A percentile compares a stretch with the other conserved stretches of the same genome.
Conservation (phyloP, 2,329 filamentous ascomycete genomes). For the Metarhizium sp. region DNA sequence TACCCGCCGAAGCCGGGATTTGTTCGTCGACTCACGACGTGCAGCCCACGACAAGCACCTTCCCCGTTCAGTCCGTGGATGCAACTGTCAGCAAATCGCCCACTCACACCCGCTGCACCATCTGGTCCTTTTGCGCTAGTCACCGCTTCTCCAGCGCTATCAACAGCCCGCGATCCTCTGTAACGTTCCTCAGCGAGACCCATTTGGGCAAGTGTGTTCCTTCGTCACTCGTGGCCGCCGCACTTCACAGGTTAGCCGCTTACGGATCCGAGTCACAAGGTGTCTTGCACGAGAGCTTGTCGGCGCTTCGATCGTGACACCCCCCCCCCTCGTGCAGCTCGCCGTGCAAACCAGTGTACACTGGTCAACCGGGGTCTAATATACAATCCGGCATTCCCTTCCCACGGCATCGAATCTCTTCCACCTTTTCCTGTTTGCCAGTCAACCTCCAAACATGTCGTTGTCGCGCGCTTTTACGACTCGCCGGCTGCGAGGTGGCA, state of each 20-base stretch:
- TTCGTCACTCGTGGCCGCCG: neutral
- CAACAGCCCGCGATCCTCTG: conserved; percentile 4
- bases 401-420: conserved; percentile 1
- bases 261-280: conserved; percentile 3
- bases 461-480: conserved; percentile 65
- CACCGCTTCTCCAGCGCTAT: neutral
- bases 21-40: neutral
- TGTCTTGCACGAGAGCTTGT: neutral
- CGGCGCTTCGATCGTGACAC: neutral
- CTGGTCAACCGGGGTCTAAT: neutral
- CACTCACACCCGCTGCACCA: neutral
- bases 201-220: neutral
- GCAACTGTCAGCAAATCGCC: neutral
- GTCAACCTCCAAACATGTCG: conserved; percentile 30
- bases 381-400: neutral
- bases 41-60: conserved; percentile 6
- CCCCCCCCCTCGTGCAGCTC: neutral
- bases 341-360: neutral
- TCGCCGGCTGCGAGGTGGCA: conserved; percentile 48
- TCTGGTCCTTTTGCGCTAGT: neutral
- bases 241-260: neutral
- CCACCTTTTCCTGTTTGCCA: neutral
- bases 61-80: conserved; percentile 8
- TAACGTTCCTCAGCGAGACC: conserved; percentile 5
- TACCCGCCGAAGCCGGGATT: neutral